Conservation (phyloP, 805 yeast genomes). For the Ascoidea rubescens region DNA sequence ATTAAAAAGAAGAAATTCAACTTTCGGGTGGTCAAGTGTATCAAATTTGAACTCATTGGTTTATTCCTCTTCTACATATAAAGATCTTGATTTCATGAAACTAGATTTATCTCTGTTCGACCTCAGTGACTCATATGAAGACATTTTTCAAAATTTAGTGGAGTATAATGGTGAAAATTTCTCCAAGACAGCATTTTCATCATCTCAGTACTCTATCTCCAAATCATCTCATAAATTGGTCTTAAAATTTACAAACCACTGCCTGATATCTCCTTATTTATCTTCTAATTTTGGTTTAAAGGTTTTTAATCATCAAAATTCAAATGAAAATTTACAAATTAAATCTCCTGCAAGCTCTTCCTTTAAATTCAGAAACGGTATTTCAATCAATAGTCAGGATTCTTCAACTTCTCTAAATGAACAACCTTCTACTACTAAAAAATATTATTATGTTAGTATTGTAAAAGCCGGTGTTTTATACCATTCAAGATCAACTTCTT, state of each 20-base stretch:
- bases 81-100: not conserved
- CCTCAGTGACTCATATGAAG: not conserved
- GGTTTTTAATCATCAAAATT: too few species aligned
- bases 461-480: conserved; percentile 26
- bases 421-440: not conserved
- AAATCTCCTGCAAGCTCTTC: not conserved
- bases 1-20: conserved; percentile 1
- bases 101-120: not conserved
- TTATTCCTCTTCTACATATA: not conserved
- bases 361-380: not conserved
- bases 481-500: conserved; percentile 11
- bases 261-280: not conserved
- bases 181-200: not conserved
- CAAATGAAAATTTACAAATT: not conserved
- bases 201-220: not conserved
- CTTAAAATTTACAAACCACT: not conserved
- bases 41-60: not conserved
- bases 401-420: too few species aligned
- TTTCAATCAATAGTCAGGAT: not conserved
- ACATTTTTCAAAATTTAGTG: not conserved
- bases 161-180: not conserved
- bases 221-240: not conserved
- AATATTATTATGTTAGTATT: conserved; percentile 20
- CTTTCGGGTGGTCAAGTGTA: not conserved
- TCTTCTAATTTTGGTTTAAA: not conserved